Evolutionary conservation across 1,139 yeast species (phyloP).

Genomic region (Kodamaea sp.): DNA sequence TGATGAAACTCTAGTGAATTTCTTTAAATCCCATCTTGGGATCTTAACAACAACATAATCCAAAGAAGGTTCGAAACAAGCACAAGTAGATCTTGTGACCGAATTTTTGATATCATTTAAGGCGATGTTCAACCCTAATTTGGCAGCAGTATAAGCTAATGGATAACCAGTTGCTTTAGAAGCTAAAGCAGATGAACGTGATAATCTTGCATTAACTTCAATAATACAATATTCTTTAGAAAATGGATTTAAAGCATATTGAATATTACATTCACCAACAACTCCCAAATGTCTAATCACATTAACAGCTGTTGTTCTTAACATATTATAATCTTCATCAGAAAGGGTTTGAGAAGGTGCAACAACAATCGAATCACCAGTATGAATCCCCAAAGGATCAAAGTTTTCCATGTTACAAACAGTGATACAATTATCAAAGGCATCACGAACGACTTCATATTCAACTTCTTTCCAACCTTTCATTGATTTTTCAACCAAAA

Average conservation of each 20-base stretch:
- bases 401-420: conserved; percentile 99
- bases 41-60: conserved; percentile 97
- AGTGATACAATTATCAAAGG: conserved; percentile 95
- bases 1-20: conserved; percentile 89
- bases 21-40: conserved; percentile 98
- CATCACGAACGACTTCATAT: conserved; percentile 98
- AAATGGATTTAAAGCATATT: conserved; percentile 92
- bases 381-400: conserved; percentile 97
- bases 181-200: conserved; percentile 97
- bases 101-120: conserved; percentile 89
- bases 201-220: conserved; percentile 96
- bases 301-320: conserved; percentile 95
- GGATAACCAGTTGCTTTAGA: conserved; percentile 99
- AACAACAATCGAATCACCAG: conserved; percentile 98
- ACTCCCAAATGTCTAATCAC: conserved; percentile 97
- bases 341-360: conserved; percentile 98
- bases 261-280: conserved; percentile 99
- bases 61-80: conserved; percentile 96
- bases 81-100: conserved; percentile 91
- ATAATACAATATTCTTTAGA: conserved; percentile 94
- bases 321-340: conserved; percentile 97
- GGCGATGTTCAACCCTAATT: conserved; percentile 90
- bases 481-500: conserved; percentile 92
- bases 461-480: conserved; percentile 99
- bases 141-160: conserved; percentile 96